These are phyloP conservation scores for Peziza echinospora DNA, from an alignment of 495 filamentous ascomycete genomes.

Conservation along the genomic window DNA sequence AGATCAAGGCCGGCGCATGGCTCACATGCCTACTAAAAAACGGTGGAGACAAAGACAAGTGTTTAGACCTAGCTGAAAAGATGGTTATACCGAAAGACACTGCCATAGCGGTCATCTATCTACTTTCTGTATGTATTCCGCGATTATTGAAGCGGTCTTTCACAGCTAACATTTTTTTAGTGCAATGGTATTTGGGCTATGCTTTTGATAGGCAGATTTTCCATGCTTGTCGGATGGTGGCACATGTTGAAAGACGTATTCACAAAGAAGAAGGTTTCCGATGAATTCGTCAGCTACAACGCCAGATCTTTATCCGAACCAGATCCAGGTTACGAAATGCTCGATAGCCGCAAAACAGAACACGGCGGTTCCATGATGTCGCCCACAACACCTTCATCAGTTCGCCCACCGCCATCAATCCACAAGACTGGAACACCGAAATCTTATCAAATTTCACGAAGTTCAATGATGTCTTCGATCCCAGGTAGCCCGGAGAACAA, in stretches of 20 bases:
- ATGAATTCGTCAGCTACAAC: constrained; percentile 76
- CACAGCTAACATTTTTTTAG: constrained; percentile 20
- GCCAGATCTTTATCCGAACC: constrained; percentile 39
- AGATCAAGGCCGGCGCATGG: constrained; percentile 27
- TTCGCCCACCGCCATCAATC: too few species aligned
- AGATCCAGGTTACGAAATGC: constrained; percentile 66
- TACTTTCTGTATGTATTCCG: constrained; percentile 45
- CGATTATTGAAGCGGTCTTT: not conserved
- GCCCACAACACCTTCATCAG: too few species aligned
- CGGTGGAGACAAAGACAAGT: constrained; percentile 41
- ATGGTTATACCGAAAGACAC: constrained; percentile 52
- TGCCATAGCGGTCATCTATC: constrained; percentile 55
- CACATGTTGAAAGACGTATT: constrained; percentile 35
- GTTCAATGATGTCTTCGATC: not conserved
- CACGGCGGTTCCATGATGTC: too few species aligned
- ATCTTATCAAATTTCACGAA: not conserved
- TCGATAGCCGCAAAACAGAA: constrained; percentile 21
- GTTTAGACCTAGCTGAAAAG: constrained; percentile 32
- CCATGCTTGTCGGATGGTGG: constrained; percentile 67
- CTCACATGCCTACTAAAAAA: constrained; percentile 35
- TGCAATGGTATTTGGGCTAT: constrained; percentile 70
- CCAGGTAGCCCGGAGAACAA: not conserved
- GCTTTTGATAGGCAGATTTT: constrained; percentile 54
- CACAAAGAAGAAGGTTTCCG: constrained; percentile 21
- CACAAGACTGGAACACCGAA: not conserved